These are phyloP conservation scores for Stropharia rugosoannulata DNA, from an alignment of 768 basidiomycete species.

Conservation along the genomic window DNA sequence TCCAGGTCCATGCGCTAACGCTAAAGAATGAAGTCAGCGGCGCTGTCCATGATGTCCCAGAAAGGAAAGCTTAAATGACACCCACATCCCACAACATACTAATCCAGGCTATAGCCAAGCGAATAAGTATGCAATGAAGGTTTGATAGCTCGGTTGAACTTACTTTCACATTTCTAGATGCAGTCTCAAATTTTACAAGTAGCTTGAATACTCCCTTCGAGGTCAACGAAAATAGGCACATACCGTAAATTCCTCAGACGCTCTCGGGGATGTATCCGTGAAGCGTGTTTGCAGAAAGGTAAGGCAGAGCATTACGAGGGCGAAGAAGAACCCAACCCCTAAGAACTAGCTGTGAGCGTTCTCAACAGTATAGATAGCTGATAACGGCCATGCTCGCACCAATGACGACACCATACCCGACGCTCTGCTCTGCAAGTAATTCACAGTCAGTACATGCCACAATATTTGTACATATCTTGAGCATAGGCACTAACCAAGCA, in stretches of 20 bases:
- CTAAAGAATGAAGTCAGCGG: constrained; percentile 16
- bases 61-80: background rate
- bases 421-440: constrained; percentile 36
- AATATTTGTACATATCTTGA: background rate
- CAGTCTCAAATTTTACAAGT: constrained; percentile 28
- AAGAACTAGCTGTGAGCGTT: background rate
- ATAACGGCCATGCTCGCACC: constrained; percentile 25
- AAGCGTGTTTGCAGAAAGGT: constrained; percentile 46
- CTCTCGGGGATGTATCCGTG: constrained; percentile 41
- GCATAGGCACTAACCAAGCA: constrained; percentile 28
- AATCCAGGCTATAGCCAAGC: constrained; percentile 37
- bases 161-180: constrained; percentile 46
- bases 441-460: background rate
- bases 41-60: background rate
- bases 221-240: constrained; percentile 5
- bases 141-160: background rate
- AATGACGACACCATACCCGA: constrained; percentile 50
- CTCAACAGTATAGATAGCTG: background rate
- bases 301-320: constrained; percentile 43
- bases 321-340: constrained; percentile 54
- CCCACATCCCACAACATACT: constrained; percentile 49
- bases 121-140: background rate
- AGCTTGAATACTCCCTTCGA: background rate
- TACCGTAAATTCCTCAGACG: constrained; percentile 50
- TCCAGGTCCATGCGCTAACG: constrained; percentile 59